Percentiles rank a stretch among this genome's conserved stretches.
Conservation (phyloP, 2,329 filamentous ascomycete genomes). For the Stagonosporopsis rhizophila region DNA sequence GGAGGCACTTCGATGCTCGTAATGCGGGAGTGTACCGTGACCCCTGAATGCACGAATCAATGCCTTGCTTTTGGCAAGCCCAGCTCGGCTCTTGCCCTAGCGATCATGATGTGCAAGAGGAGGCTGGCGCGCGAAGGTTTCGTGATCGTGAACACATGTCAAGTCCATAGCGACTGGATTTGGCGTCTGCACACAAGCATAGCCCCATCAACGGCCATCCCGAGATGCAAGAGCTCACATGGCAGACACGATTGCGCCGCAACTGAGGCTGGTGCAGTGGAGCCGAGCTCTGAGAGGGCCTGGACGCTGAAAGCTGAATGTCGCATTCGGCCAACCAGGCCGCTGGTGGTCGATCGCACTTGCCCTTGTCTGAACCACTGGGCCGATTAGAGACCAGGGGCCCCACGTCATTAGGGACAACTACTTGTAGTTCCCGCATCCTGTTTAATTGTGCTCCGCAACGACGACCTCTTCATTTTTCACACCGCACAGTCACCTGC, state of each 20-base stretch:
- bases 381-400: constrained; percentile 24
- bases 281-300: constrained; percentile 17
- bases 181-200: neutral
- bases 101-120: constrained; percentile 7
- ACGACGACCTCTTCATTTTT: constrained; percentile 19
- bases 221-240: constrained; percentile 20
- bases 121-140: constrained; percentile 12
- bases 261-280: constrained; percentile 26
- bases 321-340: constrained; percentile 8
- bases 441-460: constrained; percentile 28
- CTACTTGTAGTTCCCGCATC: constrained; percentile 29
- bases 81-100: constrained; percentile 2
- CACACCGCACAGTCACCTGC: constrained; percentile 11
- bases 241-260: constrained; percentile 3
- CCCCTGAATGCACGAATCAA: constrained; percentile 18
- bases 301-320: constrained; percentile 22
- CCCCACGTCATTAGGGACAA: constrained; percentile 27
- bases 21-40: constrained; percentile 12
- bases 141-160: constrained; percentile 10
- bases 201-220: constrained; percentile 18
- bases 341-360: constrained; percentile 10
- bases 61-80: constrained; percentile 14
- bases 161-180: constrained; percentile 1
- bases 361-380: constrained; percentile 17
- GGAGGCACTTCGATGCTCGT: constrained; percentile 9